Base-by-base conservation (phyloP, 371 early-diverging fungal genomes). In the Apophysomyces ossiformis region DNA sequence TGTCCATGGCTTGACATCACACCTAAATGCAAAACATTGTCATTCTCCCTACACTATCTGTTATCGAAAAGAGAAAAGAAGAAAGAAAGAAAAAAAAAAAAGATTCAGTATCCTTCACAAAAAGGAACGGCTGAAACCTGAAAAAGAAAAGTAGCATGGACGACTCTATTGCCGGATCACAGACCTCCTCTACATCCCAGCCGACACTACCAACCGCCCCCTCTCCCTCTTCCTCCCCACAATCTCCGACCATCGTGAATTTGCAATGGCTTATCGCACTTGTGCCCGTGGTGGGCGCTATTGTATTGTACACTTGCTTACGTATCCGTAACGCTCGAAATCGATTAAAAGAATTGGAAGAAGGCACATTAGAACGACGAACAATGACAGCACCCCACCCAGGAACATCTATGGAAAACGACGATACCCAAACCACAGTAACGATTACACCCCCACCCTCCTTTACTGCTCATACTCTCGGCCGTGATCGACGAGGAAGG, bases 201-300 rank as follows among this genome's bases (percentile, higher is more conserved):
- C 35, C 57, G 68, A 37, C 21, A 64, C 58, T 67, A 64, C 26
- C 37, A 16, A 4, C 47, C 16, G 37, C 61, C 32, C 26, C 35
- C 18, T 50, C 39, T 45, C 21, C 47, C 11, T 63, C 60, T 37
- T 37, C 26, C 16, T 45, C 38, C 18, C 36, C 21, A 16, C 58
- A 58, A 18, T 43, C 50, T 37, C 37, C 61, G 16, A 35, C 37
- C n/a, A 16, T 54, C 32, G 39, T 61, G 4, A 46, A 61, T 8
- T 66, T 66, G 15, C 63, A 66, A 66, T 71, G 71, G 71, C 67
- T 71, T 56, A 63, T 71, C 37, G 45, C 64, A 16, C 39, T 67
- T 7, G 63, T 71, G 11, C 71, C 68, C 32, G 44, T 67, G 1
- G 58, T 54, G 5, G 60, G 46, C 9, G 61, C 61, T 11, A 39